Evolutionary conservation across 495 filamentous ascomycete genomes (phyloP).

Genomic region (Penicillium goetzii): DNA sequence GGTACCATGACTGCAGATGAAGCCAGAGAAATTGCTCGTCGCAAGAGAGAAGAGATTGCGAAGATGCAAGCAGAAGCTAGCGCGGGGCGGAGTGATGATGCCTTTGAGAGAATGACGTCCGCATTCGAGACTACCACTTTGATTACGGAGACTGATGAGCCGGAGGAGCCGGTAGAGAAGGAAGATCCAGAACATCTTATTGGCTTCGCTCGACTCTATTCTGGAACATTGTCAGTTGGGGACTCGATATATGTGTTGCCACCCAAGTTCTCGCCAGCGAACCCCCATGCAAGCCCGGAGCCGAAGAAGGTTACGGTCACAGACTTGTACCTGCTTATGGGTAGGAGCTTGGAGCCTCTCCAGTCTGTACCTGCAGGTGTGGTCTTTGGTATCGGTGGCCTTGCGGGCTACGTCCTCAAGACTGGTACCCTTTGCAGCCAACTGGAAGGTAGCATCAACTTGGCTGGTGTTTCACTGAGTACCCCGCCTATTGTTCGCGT

Average conservation of each 20-base stretch:
- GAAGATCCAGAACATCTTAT: slow-evolving; percentile 84
- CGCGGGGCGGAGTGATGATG: slow-evolving; percentile 44
- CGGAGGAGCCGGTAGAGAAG: slow-evolving; percentile 50
- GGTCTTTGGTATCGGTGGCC: slow-evolving; percentile 92
- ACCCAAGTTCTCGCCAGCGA: slow-evolving; percentile 85
- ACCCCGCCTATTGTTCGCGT: slow-evolving; percentile 92
- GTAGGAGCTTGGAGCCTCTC: slow-evolving; percentile 81
- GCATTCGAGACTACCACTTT: slow-evolving; percentile 57
- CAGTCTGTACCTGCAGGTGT: slow-evolving; percentile 87
- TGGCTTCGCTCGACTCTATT: slow-evolving; percentile 92
- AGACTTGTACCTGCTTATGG: slow-evolving; percentile 95
- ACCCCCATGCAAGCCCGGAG: slow-evolving; percentile 74
- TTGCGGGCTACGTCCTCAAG: slow-evolving; percentile 91
- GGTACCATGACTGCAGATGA: slow-evolving; percentile 79
- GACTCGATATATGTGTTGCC: slow-evolving; percentile 88
- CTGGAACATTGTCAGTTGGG: slow-evolving; percentile 84
- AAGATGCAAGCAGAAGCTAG: slow-evolving; percentile 66
- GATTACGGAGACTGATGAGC: slow-evolving; percentile 45
- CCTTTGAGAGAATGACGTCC: slow-evolving; percentile 53
- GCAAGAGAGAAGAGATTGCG: slow-evolving; percentile 85
- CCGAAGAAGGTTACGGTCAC: slow-evolving; percentile 84
- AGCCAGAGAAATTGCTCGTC: slow-evolving; percentile 82
- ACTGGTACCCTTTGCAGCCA: slow-evolving; percentile 92
- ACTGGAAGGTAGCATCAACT: slow-evolving; percentile 84
- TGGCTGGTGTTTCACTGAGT: slow-evolving; percentile 80